These are phyloP conservation scores for Geoglossum glabrum DNA, from an alignment of 495 filamentous ascomycete genomes.

Conservation along the genomic window DNA sequence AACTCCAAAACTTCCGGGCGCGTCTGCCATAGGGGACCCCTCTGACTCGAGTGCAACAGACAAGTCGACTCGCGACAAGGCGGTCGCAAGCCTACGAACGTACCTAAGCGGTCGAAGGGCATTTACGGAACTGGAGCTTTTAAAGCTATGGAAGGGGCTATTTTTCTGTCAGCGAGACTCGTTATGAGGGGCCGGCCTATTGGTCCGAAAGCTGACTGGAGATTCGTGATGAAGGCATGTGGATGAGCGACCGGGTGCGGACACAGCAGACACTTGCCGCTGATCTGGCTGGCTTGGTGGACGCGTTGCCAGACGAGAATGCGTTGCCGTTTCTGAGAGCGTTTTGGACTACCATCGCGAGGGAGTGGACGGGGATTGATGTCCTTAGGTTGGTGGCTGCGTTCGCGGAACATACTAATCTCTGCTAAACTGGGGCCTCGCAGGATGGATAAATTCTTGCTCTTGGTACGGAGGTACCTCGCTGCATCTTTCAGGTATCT, in stretches of 20 bases:
- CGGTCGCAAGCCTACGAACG: slow-evolving; percentile 55
- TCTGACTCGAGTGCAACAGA: slow-evolving; percentile 32
- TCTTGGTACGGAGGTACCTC: slow-evolving; percentile 61
- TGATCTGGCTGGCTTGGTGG: slow-evolving; percentile 55
- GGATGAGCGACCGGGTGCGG: slow-evolving; percentile 78
- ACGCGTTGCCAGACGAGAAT: slow-evolving; percentile 36
- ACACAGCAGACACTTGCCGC: slow-evolving; percentile 68
- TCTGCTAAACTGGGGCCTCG: neutral
- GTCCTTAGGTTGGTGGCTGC: slow-evolving; percentile 30
- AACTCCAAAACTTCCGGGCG: neutral
- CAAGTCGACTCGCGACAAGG: slow-evolving; percentile 59
- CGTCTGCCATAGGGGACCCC: too few species aligned
- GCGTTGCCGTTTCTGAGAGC: slow-evolving; percentile 48
- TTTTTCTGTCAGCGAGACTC: slow-evolving; percentile 50
- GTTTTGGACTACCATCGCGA: slow-evolving; percentile 78
- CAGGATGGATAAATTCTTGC: slow-evolving; percentile 29
- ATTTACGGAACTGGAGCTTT: slow-evolving; percentile 52
- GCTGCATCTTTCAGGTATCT: slow-evolving; percentile 42
- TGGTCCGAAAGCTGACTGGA: neutral
- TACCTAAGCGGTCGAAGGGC: slow-evolving; percentile 50
- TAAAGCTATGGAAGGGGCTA: slow-evolving; percentile 93
- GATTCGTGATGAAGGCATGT: slow-evolving; percentile 33
- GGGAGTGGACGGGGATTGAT: slow-evolving; percentile 70
- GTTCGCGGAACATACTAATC: neutral
- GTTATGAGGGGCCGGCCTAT: neutral